Conservation (phyloP, 345 rosid genomes). For the Atalantia buxifolia region DNA sequence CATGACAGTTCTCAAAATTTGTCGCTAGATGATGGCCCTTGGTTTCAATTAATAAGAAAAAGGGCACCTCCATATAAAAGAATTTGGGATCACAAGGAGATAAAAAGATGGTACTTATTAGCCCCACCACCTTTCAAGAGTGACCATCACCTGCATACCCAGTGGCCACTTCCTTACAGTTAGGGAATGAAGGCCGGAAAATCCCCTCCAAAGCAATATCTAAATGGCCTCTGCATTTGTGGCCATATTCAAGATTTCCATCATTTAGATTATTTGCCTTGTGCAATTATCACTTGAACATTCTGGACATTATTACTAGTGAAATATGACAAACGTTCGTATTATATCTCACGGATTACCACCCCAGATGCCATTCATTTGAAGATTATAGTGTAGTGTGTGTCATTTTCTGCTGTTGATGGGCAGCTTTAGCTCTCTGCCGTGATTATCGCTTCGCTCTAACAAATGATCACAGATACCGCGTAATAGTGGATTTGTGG, state of each 20-base stretch:
- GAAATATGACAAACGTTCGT: neutral
- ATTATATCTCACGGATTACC: neutral
- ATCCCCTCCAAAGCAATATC: neutral
- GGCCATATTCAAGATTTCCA: conserved; percentile 3
- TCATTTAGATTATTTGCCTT: conserved; percentile 15
- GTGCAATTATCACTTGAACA: conserved; percentile 10
- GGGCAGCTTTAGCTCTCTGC: neutral
- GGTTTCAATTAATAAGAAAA: conserved; percentile 9
- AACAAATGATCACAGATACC: neutral
- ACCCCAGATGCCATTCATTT: neutral
- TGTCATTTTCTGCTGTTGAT: neutral
- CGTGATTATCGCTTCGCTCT: neutral
- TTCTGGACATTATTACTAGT: neutral
- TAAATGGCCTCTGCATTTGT: neutral
- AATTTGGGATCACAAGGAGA: conserved; percentile 4
- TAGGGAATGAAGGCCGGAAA: neutral
- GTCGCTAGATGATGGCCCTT: neutral
- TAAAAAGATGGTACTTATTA: neutral
- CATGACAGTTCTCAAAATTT: conserved; percentile 21
- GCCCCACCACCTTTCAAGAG: conserved; percentile 29
- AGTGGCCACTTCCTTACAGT: conserved; percentile 11
- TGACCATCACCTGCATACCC: conserved; percentile 14
- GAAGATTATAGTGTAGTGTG: neutral
- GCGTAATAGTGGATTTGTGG: conserved; percentile 34
- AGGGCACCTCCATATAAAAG: conserved; percentile 19